Evolutionary conservation across 2,329 filamentous ascomycete species (phyloP), one percentile per base, ranked within the genome.

Genomic region (Neofusicoccum parvum): DNA sequence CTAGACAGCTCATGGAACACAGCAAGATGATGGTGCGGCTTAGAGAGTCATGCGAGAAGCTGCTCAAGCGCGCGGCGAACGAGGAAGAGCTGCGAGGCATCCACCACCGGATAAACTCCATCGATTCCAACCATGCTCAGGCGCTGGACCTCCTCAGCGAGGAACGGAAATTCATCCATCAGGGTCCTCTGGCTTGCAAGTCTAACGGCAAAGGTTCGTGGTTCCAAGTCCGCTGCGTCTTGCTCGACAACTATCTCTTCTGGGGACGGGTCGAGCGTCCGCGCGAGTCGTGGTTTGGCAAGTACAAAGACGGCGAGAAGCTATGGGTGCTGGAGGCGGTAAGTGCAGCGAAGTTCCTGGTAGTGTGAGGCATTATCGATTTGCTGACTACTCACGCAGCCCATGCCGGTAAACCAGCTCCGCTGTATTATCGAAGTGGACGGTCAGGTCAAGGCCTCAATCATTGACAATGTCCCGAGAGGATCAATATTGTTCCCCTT

Each of bases 211-310:
- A 71, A 41, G 74, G 74, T 3, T 37, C 68, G n/a, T 76, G 74
- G 74, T 64, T 68, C n/a, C 49, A 71, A 37, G 69, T 76, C 1
- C 71, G 76, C 34, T 72, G 67, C 17, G 65, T 75, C 6, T 66
- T 75, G 20, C 66, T 76, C 1, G 73, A 76, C 34, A 73, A 76
- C 51, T 72, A 67, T 53, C 62, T 75, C 12, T 64, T 75, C 10
- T 75, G 73, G 74, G 74, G 72, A 4, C 73, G 70, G 34, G 46
- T 70, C 7, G 75, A 74, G 37, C 39, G 68, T 15, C 69, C 68
- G 12, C 71, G 72, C 43, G 63, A 66, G 53, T 34, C 66, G 20
- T 46, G 14, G 34, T n/a, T 60, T 36, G 27, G 50, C 6, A 54
- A 65, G 65, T 43, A 63, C 32, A 23, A 49, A 10, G 32, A 54